Percentiles rank a stretch among this genome's conserved stretches.
These are phyloP conservation scores for Chenopodium suecicum DNA, from an alignment of 148 eudicot species.

Conservation along the genomic window DNA sequence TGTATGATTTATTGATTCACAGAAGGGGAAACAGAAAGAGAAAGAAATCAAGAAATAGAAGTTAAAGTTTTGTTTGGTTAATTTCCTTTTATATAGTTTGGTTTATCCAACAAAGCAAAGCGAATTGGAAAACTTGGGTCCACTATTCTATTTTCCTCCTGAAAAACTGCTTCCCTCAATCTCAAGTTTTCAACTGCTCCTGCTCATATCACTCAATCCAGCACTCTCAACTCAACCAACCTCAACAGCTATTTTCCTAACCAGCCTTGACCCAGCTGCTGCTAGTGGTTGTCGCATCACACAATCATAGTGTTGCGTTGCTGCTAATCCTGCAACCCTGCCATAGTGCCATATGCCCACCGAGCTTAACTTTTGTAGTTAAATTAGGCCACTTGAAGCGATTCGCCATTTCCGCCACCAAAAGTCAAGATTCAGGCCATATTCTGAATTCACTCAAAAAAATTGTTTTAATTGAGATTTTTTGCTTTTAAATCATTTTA, in stretches of 20 bases:
- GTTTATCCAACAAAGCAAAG: neutral
- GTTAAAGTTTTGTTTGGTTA: neutral
- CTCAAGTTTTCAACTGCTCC: neutral
- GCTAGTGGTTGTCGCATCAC: neutral
- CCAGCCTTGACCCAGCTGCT: neutral
- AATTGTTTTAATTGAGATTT: too few species aligned
- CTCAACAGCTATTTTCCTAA: neutral
- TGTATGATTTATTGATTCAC: neutral
- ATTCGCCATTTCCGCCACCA: neutral
- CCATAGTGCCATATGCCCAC: too few species aligned
- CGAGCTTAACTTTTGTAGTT: too few species aligned
- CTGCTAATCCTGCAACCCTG: neutral
- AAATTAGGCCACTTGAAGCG: neutral
- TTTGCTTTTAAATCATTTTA: neutral
- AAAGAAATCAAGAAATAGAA: neutral
- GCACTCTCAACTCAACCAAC: neutral
- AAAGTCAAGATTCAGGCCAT: neutral
- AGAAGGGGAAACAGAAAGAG: neutral
- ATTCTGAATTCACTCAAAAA: neutral
- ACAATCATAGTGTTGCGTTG: too few species aligned
- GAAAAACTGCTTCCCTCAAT: neutral
- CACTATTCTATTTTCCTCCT: neutral
- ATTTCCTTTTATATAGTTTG: neutral
- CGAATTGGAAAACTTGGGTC: neutral
- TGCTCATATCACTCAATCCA: neutral